Percentiles rank a stretch among this genome's conserved stretches.
Evolutionary conservation across 441 rosid species (phyloP).

Genomic region (Capsella rubella): DNA sequence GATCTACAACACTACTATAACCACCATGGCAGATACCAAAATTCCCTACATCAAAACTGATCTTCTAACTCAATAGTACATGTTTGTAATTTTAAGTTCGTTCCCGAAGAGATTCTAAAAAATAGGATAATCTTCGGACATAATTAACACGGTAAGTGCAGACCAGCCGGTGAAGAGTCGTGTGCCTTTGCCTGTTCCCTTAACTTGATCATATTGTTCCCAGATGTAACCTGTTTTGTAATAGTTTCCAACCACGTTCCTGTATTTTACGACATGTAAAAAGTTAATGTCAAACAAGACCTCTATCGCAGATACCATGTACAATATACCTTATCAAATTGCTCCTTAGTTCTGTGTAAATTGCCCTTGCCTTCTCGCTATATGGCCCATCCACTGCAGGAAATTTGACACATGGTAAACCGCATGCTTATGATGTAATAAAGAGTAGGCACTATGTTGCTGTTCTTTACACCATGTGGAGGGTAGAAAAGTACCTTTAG

Average conservation of each 20-base stretch:
- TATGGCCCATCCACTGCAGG: slow-evolving; percentile 86
- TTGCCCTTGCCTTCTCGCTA: slow-evolving; percentile 63
- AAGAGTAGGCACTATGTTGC: background rate
- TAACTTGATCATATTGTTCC: slow-evolving; percentile 96
- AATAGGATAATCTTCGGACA: slow-evolving; percentile 72
- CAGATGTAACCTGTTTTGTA: slow-evolving; percentile 83
- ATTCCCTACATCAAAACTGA: slow-evolving; percentile 25
- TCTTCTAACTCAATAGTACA: slow-evolving; percentile 9
- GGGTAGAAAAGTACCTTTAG: slow-evolving; percentile 59
- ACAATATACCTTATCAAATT: slow-evolving; percentile 78
- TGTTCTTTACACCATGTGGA: background rate
- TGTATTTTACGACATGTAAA: slow-evolving; percentile 44
- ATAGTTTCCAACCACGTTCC: slow-evolving; percentile 86
- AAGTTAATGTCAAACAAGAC: slow-evolving; percentile 13
- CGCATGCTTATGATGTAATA: background rate
- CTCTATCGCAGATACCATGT: background rate
- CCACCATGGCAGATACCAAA: slow-evolving; percentile 4
- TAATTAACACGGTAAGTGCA: slow-evolving; percentile 70
- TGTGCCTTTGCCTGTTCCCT: slow-evolving; percentile 83
- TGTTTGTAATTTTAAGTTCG: background rate
- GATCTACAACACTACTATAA: slow-evolving; percentile 8
- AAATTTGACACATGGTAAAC: slow-evolving; percentile 33
- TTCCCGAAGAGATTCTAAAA: slow-evolving; percentile 25
- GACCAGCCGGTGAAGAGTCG: slow-evolving; percentile 96
- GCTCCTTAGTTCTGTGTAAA: slow-evolving; percentile 70